phyloP scores from a whole-genome alignment of 2,329 filamentous ascomycete genomes.

The Monilinia aucupariae region DNA sequence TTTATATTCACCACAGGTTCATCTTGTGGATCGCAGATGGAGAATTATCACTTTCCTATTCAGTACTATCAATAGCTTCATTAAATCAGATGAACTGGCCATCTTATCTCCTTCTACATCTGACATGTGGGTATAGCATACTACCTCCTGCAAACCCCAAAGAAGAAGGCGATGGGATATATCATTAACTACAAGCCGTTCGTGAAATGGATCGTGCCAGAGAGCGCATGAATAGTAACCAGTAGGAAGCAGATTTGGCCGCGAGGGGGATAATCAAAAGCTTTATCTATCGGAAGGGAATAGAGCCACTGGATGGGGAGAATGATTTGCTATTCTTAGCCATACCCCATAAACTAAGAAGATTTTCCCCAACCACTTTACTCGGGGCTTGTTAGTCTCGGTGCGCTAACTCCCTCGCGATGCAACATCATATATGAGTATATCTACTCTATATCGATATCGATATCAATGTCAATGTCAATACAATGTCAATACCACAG shows the following conservation, averaged over 20 bases:
- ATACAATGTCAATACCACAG: no score
- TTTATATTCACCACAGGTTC: background rate
- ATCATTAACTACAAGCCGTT: no score
- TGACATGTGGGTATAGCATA: background rate
- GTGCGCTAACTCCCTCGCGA: no score
- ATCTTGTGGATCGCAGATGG: background rate
- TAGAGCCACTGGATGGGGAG: no score
- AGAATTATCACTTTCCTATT: slow-evolving; percentile 6
- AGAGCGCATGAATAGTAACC: background rate
- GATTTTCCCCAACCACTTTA: no score
- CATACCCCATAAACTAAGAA: background rate
- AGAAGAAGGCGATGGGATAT: background rate
- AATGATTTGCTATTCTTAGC: background rate
- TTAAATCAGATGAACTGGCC: background rate
- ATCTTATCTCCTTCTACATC: slow-evolving; percentile 8
- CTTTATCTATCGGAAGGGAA: background rate
- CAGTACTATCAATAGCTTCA: background rate
- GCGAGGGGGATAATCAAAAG: background rate
- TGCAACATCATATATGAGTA: no score
- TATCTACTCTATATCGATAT: no score
- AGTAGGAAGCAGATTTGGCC: background rate
- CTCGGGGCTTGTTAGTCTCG: no score
- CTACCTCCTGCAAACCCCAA: background rate
- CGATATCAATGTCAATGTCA: no score
- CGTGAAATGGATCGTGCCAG: no score